A percentile compares a stretch with the other conserved stretches of the same genome.
Evolutionary conservation across 2,329 filamentous ascomycete species (phyloP).

Genomic region (Cercospora beticola): DNA sequence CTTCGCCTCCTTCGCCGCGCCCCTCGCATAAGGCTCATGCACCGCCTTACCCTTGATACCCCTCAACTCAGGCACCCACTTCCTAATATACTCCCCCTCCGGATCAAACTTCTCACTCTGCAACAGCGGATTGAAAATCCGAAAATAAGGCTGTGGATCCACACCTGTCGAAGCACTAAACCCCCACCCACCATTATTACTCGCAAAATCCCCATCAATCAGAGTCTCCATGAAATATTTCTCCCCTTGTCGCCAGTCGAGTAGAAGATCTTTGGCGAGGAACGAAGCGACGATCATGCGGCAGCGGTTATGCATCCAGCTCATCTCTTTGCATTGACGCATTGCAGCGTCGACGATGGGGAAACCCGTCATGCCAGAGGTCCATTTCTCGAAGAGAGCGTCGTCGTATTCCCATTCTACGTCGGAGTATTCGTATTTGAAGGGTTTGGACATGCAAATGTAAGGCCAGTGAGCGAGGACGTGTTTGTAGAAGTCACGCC

Average conservation of each 20-base stretch:
- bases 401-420: constrained; percentile 77
- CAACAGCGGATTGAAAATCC: constrained; percentile 81
- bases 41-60: constrained; percentile 66
- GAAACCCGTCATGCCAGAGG: constrained; percentile 70
- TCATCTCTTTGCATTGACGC: constrained; percentile 68
- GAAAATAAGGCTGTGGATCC: constrained; percentile 85
- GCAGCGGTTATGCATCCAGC: constrained; percentile 82
- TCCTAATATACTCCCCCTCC: constrained; percentile 74
- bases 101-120: constrained; percentile 86
- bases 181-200: constrained; percentile 72
- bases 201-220: constrained; percentile 76
- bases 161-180: constrained; percentile 68
- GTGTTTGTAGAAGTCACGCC: constrained; percentile 87
- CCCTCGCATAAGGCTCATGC: constrained; percentile 75
- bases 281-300: constrained; percentile 84
- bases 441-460: constrained; percentile 73
- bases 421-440: constrained; percentile 81
- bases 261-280: constrained; percentile 72
- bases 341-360: constrained; percentile 86
- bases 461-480: constrained; percentile 85
- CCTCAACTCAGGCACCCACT: constrained; percentile 76
- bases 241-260: constrained; percentile 84
- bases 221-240: constrained; percentile 78
- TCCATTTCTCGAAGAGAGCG: constrained; percentile 71
- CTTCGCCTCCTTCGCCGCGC: constrained; percentile 58